Evolutionary conservation across 108 stramenopile species (phyloP), one percentile per base, ranked within the genome.

Genomic region (Discostella pseudostelligera): DNA sequence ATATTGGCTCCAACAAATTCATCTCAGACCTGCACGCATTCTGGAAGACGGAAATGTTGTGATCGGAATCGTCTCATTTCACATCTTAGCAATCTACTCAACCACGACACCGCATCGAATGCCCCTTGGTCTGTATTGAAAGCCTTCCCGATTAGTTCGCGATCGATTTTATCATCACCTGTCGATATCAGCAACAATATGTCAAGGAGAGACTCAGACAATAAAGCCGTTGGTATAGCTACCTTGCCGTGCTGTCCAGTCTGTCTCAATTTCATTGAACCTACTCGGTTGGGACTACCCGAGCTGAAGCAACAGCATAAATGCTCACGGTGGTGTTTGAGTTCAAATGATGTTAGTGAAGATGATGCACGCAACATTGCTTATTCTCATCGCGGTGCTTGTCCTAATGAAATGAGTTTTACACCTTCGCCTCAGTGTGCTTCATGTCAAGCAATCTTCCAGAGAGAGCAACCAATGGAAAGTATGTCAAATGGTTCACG

Each of bases 241-340:
- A 49, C 57, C 12, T 59, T 88, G 36, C 89, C 93, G 4, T 67
- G 82, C 22, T 94, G 93, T 57, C 84, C 93, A 1, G 89, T 94
- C 13, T 94, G 93, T 49, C 59, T 90, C 1, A 82, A 89, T 74
- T 79, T 87, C 0, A 91, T 94, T 13, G 83, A 88, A 39, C 88
- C 89, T 14, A 46, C 56, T 20, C 67, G 78, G 40, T 55, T 94
- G 21, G 89, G 89, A 29, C 49, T 88, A 20, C 88, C 85, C 4
- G 56, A 68, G 24, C 80, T 88, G 8, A 59, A 57, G 7, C 76
- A 75, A 17, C 62, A 81, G 4, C 83, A 89, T 19, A 65, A 79
- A 37, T 94, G 93, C 68, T 86, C 85, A 21, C 76, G 74, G 28
- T 82, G 77, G 62, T 89, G 89, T 57, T 78, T 75, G 1, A 53